Evolutionary conservation across 108 stramenopile species (phyloP), one percentile per base, ranked within the genome.

Genomic region (Aurantiochytrium sp.): DNA sequence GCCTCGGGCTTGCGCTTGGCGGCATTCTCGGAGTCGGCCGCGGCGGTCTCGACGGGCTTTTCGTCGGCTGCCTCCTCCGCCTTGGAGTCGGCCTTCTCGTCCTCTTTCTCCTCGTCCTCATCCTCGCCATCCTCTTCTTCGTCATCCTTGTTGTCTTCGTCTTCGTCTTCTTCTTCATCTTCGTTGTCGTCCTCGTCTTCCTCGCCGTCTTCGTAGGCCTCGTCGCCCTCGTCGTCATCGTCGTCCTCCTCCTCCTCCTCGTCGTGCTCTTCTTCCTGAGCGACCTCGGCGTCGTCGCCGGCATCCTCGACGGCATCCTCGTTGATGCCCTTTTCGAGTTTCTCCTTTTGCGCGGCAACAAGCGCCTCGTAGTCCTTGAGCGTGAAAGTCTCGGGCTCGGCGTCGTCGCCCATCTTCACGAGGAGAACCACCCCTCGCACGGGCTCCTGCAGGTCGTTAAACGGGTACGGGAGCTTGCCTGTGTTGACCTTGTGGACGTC

Each of bases 361-460:
- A 81, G 73, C 0, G n/a, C 24, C 39, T 81, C 45, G 24, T 30
- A 81, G 0, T 81, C 73, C 45, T 41, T 27, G 42, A 81, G 73
- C 0, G 73, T 81, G 12, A 81, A 48, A 6, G 42, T 41, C n/a
- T 48, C 42, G 8, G 73, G 73, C 4, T 81, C 73, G 45, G 73
- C 39, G n/a, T 81, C 73, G 2, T 81, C 73, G 3, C 73, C 30
- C 73, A 81, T 81, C 73, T 81, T 81, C 10, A 81, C 27, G 24
- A 81, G 39, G 21, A 81, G 73, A 12, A 81, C 42, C 17, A 12
- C n/a, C 6, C 73, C 73, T 6, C n/a, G 39, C 3, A 81, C 73
- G 12, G 73, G 12, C 42, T 81, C 73, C 6, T 37, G 24, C 73
- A 81, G 39, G 19, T 41, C 73, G 73, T 81, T 24, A 24, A 81